Evolutionary conservation across 2,329 filamentous ascomycete genomes (phyloP).

Genomic region (Diaporthe citrichinensis): DNA sequence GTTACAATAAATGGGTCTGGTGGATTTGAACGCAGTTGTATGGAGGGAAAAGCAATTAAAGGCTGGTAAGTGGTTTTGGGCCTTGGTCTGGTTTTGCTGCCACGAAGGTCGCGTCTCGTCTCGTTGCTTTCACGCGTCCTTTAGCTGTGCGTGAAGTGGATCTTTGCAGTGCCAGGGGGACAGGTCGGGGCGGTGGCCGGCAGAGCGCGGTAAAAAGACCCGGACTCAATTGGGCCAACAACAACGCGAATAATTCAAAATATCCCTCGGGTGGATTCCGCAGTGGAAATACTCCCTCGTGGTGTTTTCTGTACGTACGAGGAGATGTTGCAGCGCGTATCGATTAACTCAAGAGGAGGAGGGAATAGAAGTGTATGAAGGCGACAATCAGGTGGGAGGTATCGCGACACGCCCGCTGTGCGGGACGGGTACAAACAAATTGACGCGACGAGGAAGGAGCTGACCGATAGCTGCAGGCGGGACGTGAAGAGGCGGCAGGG

Average conservation of each 20-base stretch:
- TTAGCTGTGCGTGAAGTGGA: slow-evolving; percentile 15
- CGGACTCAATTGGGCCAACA: slow-evolving; percentile 14
- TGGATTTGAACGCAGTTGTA: neutral
- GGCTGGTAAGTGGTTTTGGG: slow-evolving; percentile 34
- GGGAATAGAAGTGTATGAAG: neutral
- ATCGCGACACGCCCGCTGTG: slow-evolving; percentile 31
- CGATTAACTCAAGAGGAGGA: neutral
- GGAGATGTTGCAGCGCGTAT: slow-evolving; percentile 18
- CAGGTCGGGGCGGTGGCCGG: slow-evolving; percentile 21
- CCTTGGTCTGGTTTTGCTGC: slow-evolving; percentile 40
- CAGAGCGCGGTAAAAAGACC: slow-evolving; percentile 4
- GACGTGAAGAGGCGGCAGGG: slow-evolving; percentile 32
- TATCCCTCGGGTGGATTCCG: neutral
- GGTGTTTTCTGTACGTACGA: neutral
- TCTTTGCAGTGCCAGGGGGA: slow-evolving; percentile 10
- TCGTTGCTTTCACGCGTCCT: slow-evolving; percentile 28
- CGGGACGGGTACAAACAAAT: slow-evolving; percentile 32
- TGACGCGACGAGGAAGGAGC: slow-evolving; percentile 26
- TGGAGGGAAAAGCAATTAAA: slow-evolving; percentile 37
- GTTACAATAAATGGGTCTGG: slow-evolving; percentile 25
- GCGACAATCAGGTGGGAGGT: slow-evolving; percentile 2
- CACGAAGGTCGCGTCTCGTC: slow-evolving; percentile 36
- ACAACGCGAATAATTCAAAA: neutral
- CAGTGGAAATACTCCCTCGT: neutral
- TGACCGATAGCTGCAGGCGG: slow-evolving; percentile 11